phyloP scores from a whole-genome alignment of 306 rosid species.

The Lotus japonicus region DNA sequence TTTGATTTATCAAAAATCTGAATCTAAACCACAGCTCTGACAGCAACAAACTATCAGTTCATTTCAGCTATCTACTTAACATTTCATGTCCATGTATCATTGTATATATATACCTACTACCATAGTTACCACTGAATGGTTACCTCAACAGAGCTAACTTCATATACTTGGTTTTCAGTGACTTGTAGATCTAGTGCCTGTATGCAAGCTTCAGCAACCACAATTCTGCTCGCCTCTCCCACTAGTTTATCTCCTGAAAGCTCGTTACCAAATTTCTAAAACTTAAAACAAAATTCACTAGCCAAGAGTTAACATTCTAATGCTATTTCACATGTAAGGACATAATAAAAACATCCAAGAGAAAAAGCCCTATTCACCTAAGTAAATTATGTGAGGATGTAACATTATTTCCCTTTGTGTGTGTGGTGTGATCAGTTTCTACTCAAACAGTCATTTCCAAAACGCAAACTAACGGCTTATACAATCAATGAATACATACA shows the following conservation, averaged over 20 bases:
- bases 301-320: not conserved
- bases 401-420: not conserved
- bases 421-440: not conserved
- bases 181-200: slow-evolving; percentile 81
- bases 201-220: slow-evolving; percentile 93
- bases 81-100: not conserved
- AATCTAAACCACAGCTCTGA: not conserved
- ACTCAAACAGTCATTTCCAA: not conserved
- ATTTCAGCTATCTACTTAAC: not conserved
- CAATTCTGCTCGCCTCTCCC: slow-evolving; percentile 88
- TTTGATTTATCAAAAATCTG: not conserved
- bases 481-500: not conserved
- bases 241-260: slow-evolving; percentile 82
- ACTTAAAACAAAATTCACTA: not conserved
- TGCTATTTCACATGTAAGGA: not conserved
- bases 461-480: not conserved
- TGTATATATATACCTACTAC: not conserved
- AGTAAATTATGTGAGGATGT: not conserved
- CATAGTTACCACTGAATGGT: slow-evolving; percentile 16
- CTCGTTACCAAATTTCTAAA: not conserved
- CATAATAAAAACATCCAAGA: not conserved
- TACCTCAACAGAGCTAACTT: slow-evolving; percentile 85
- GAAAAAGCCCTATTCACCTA: not conserved
- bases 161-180: slow-evolving; percentile 72
- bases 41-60: not conserved